These are phyloP conservation scores for Globisporangium perplexum DNA, from an alignment of 352 stramenopile genomes.

Conservation along the genomic window DNA sequence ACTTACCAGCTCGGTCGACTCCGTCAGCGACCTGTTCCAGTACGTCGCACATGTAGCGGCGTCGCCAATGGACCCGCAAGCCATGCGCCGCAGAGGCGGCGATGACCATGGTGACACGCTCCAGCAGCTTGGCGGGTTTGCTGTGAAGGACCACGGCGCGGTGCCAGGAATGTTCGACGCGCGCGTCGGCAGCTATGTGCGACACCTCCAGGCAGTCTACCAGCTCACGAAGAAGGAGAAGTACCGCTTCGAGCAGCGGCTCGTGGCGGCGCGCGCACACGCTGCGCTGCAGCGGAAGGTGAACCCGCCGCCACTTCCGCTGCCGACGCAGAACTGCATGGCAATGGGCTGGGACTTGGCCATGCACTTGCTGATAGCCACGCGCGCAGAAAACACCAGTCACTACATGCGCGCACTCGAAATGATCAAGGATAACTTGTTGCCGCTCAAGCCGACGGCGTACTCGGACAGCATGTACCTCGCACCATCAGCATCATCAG, in stretches of 20 bases:
- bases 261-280: conserved; percentile 41
- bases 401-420: conserved; percentile 68
- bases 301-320: conserved; percentile 56
- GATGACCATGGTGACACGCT: not conserved
- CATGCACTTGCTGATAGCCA: conserved; percentile 65
- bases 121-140: conserved; percentile 12
- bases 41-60: conserved; percentile 67
- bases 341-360: conserved; percentile 81
- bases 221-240: conserved; percentile 82
- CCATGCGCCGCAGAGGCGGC: not conserved
- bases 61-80: conserved; percentile 12
- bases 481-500: conserved; percentile 56
- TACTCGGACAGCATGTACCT: conserved; percentile 86
- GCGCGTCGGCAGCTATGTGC: conserved; percentile 65
- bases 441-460: conserved; percentile 64
- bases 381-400: conserved; percentile 47
- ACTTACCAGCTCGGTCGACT: conserved; percentile 72
- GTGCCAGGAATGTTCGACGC: conserved; percentile 53
- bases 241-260: conserved; percentile 63
- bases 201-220: conserved; percentile 64
- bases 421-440: conserved; percentile 69
- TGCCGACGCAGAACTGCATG: conserved; percentile 83
- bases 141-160: conserved; percentile 11
- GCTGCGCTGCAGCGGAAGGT: conserved; percentile 68
- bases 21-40: conserved; percentile 72